Conservation (phyloP, 2,329 filamentous ascomycete genomes). For the Parafenestella ontariensis region DNA sequence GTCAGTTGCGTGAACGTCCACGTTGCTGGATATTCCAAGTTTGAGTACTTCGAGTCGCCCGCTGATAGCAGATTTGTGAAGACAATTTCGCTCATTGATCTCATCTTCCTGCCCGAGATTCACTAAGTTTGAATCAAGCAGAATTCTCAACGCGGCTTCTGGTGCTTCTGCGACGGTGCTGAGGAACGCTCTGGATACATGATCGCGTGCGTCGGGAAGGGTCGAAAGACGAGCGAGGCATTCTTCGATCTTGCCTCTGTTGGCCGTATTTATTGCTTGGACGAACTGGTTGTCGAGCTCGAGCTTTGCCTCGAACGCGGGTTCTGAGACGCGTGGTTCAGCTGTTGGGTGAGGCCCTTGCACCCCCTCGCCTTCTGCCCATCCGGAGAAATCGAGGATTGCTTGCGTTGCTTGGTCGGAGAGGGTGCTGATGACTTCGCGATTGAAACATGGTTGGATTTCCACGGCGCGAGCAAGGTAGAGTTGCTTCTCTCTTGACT, state of each 20-base stretch:
- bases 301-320: conserved; percentile 72
- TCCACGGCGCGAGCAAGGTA: conserved; percentile 96
- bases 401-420: conserved; percentile 98
- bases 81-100: conserved; percentile 95
- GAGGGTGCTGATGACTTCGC: conserved; percentile 93
- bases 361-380: conserved; percentile 95
- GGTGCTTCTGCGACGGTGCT: conserved; percentile 87
- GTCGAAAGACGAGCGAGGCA: conserved; percentile 75
- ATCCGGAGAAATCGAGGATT: conserved; percentile 90
- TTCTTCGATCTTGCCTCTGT: conserved; percentile 77
- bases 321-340: conserved; percentile 41
- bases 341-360: conserved; percentile 60
- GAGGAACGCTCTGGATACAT: conserved; percentile 88
- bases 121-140: conserved; percentile 82
- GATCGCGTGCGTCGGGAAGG: conserved; percentile 70
- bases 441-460: conserved; percentile 97
- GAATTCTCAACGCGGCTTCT: conserved; percentile 73
- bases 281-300: conserved; percentile 89
- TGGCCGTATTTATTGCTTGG: conserved; percentile 84
- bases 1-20: conserved; percentile 81
- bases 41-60: conserved; percentile 80
- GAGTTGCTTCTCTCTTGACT: conserved; percentile 95
- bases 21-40: conserved; percentile 75
- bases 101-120: conserved; percentile 95
- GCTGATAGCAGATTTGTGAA: conserved; percentile 96